phyloP scores from a whole-genome alignment of 257 asterid species.

The Vinca minor region DNA sequence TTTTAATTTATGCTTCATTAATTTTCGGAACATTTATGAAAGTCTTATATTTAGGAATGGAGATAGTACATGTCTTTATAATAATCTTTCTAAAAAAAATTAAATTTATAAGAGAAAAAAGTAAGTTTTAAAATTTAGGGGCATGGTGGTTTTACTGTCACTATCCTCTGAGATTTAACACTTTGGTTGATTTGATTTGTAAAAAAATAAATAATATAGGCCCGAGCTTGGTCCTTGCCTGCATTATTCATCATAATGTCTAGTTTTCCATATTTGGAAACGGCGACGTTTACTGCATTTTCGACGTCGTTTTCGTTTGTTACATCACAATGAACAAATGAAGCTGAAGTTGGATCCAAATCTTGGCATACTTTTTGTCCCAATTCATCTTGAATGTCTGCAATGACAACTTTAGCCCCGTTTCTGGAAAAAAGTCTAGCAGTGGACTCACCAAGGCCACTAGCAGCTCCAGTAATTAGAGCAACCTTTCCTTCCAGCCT shows the following conservation, averaged over 20 bases:
- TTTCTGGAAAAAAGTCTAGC: conserved; percentile 7
- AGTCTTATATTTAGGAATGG: too few species aligned
- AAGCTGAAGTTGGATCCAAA: neutral
- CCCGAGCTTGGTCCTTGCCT: neutral
- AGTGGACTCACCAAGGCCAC: conserved; percentile 11
- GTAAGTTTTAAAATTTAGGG: too few species aligned
- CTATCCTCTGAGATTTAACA: too few species aligned
- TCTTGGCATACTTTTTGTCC: conserved; percentile 8
- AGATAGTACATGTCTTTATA: too few species aligned
- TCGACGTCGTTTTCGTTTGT: conserved; percentile 7
- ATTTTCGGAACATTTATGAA: too few species aligned
- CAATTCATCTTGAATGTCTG: conserved; percentile 4
- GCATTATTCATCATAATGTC: conserved; percentile 18
- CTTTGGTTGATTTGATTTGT: too few species aligned
- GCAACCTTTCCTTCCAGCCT: conserved; percentile 24
- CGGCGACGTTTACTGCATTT: conserved; percentile 9
- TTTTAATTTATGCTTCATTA: too few species aligned
- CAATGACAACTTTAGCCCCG: conserved; percentile 17
- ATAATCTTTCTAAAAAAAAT: too few species aligned
- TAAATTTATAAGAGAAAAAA: too few species aligned
- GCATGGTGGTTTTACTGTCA: too few species aligned
- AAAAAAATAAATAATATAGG: too few species aligned
- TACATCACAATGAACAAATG: conserved; percentile 11
- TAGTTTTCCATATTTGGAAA: conserved; percentile 9
- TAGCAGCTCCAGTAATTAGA: conserved; percentile 15